These are phyloP conservation scores for Basidiobolus meristosporus DNA, from an alignment of 371 early-diverging fungal species.

Conservation along the genomic window DNA sequence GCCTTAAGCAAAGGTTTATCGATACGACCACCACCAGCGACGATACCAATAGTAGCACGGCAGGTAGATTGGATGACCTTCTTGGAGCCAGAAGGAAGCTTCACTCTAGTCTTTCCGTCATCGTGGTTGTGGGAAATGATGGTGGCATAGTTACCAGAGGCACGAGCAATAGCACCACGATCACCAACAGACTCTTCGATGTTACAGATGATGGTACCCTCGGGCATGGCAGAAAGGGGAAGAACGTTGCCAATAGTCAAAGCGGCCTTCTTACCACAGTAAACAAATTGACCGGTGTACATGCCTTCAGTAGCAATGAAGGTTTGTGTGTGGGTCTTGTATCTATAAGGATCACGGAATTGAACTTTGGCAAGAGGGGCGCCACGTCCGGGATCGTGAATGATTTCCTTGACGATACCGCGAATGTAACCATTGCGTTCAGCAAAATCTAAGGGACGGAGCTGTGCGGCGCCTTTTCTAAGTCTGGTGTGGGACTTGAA, in stretches of 20 bases:
- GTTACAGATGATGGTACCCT: slow-evolving; percentile 98
- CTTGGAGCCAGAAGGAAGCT: slow-evolving; percentile 96
- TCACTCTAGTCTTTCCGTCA: slow-evolving; percentile 90
- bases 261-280: slow-evolving; percentile 96
- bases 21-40: slow-evolving; percentile 99
- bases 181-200: slow-evolving; percentile 96
- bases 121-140: slow-evolving; percentile 97
- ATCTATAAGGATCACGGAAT: slow-evolving; percentile 51
- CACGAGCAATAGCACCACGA: slow-evolving; percentile 95
- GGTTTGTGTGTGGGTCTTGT: slow-evolving; percentile 77
- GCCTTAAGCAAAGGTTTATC: slow-evolving; percentile 99
- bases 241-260: slow-evolving; percentile 94
- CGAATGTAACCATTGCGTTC: slow-evolving; percentile 95
- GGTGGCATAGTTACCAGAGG: slow-evolving; percentile 97
- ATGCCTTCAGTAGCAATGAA: slow-evolving; percentile 99
- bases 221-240: slow-evolving; percentile 92
- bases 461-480: slow-evolving; percentile 93
- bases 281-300: slow-evolving; percentile 98
- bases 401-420: slow-evolving; percentile 96
- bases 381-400: slow-evolving; percentile 99
- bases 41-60: slow-evolving; percentile 97
- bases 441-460: slow-evolving; percentile 83
- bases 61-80: slow-evolving; percentile 77
- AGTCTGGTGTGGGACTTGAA: slow-evolving; percentile 92
- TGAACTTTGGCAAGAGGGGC: slow-evolving; percentile 97